Evolutionary conservation across 2,329 filamentous ascomycete species (phyloP).

Genomic region (Scedosporium dehoogii): DNA sequence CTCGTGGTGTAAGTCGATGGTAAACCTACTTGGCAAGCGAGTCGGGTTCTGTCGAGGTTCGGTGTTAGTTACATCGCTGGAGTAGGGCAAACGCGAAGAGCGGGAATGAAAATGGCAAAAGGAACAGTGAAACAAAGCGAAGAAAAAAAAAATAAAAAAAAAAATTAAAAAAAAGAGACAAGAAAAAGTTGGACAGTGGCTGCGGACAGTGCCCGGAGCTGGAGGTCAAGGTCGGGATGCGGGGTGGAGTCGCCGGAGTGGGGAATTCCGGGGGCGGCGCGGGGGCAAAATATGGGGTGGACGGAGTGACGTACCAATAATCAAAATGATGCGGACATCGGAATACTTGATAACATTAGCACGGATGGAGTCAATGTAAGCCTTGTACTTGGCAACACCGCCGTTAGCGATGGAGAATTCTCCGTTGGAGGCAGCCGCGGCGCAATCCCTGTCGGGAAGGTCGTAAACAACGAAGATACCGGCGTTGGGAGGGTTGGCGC

Average conservation of each 20-base stretch:
- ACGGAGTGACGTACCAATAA: constrained; percentile 25
- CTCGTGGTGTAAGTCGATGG: background rate
- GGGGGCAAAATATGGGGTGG: too few relatives aligned
- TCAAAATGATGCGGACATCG: constrained; percentile 31
- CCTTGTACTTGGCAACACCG: constrained; percentile 42
- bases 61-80: background rate
- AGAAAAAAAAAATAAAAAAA: background rate
- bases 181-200: background rate
- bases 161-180: constrained; percentile 14
- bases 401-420: constrained; percentile 40
- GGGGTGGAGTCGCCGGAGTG: too few relatives aligned
- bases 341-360: constrained; percentile 29
- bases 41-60: constrained; percentile 35
- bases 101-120: too few relatives aligned
- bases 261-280: too few relatives aligned
- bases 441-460: constrained; percentile 48
- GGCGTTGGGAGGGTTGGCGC: constrained; percentile 25
- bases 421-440: constrained; percentile 46
- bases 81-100: background rate
- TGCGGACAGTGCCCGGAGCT: too few relatives aligned
- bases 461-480: constrained; percentile 46
- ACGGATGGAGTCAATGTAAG: constrained; percentile 41
- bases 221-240: too few relatives aligned
- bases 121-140: background rate
- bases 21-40: constrained; percentile 36